Evolutionary conservation across 257 asterid genomes (phyloP), one percentile per base, ranked within the genome.

Genomic region (Avicennia marina): DNA sequence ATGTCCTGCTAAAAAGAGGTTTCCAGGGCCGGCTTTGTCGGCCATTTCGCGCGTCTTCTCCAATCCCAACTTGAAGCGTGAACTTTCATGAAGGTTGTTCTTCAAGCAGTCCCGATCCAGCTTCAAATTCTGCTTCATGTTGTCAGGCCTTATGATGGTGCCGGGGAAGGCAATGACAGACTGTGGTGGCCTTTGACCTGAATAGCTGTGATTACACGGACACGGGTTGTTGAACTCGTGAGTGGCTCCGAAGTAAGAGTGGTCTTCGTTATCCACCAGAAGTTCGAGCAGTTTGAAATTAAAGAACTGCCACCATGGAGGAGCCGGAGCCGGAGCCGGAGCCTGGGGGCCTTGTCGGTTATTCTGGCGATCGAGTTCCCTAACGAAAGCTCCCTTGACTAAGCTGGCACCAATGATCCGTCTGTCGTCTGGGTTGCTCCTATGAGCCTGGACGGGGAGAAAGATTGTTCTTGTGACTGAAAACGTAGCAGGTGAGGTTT

Each of bases 291-390:
- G 31, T 1, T 12, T 69, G 77, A 89, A 86, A 24, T 74, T 53
- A 63, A 83, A 89, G 31, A 69, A 83, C 0, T 76, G 74, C 95
- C 94, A 89, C 97, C 97, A 89, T 0, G 87, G 83, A 0, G 82
- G 76, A 22, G 95, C 95, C 5, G 86, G n/a, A n/a, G n/a, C n/a
- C n/a, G n/a, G n/a, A n/a, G n/a, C n/a, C 17, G 75, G 74, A 13
- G 87, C 86, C 0, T 81, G 61, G 5, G 69, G 72, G 60, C 76
- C 84, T 1, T 69, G 70, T 2, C 88, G 83, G 16, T 75, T 75
- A 58, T 73, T 67, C 4, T 72, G 81, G 2, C 95, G 76, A 60
- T 89, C 95, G 0, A 74, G 69, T 62, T 89, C 95, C 7, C 79
- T 71, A 4, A 67, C 44, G 75, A 79, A 83, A 0, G 70, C 89